These are phyloP conservation scores for Solioccasus polychromus DNA, from an alignment of 768 basidiomycete genomes.

Conservation along the genomic window DNA sequence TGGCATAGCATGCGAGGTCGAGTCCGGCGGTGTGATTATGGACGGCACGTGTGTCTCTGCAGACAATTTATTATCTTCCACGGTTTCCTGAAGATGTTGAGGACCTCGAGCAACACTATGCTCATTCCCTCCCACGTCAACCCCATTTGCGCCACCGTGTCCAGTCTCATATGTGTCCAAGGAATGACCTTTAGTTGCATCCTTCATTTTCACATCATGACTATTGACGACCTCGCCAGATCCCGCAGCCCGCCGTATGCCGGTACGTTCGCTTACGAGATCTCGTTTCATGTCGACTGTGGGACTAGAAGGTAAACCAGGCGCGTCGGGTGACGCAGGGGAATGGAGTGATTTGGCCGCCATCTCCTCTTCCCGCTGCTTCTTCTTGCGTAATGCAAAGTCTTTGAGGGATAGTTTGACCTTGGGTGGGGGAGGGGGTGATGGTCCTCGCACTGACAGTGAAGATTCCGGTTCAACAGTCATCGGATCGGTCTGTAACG, in stretches of 20 bases:
- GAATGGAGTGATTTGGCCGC: conserved; percentile 28
- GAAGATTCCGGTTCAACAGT: conserved; percentile 5
- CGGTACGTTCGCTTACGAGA: conserved; percentile 6
- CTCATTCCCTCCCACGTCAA: background rate
- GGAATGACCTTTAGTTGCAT: conserved; percentile 1
- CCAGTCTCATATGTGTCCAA: background rate
- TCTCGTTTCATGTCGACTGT: conserved; percentile 15
- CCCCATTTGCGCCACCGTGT: background rate
- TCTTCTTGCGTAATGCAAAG: conserved; percentile 54
- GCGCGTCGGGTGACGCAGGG: conserved; percentile 15
- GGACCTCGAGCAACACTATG: background rate
- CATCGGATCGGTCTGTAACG: conserved; percentile 9
- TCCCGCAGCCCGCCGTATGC: background rate
- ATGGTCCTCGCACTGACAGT: conserved; percentile 16
- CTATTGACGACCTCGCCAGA: background rate
- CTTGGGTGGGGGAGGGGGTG: conserved; percentile 42
- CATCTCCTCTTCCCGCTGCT: conserved; percentile 46
- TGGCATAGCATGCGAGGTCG: background rate
- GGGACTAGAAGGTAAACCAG: conserved; percentile 20
- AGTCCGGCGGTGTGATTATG: background rate
- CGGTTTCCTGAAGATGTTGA: background rate
- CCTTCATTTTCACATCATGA: conserved; percentile 12
- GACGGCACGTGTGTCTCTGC: background rate
- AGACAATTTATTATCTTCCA: background rate
- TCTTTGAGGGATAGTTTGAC: conserved; percentile 58